Evolutionary conservation across 2,329 filamentous ascomycete species (phyloP), one percentile per base, ranked within the genome.

Genomic region (Trichoderma brevicompactum): DNA sequence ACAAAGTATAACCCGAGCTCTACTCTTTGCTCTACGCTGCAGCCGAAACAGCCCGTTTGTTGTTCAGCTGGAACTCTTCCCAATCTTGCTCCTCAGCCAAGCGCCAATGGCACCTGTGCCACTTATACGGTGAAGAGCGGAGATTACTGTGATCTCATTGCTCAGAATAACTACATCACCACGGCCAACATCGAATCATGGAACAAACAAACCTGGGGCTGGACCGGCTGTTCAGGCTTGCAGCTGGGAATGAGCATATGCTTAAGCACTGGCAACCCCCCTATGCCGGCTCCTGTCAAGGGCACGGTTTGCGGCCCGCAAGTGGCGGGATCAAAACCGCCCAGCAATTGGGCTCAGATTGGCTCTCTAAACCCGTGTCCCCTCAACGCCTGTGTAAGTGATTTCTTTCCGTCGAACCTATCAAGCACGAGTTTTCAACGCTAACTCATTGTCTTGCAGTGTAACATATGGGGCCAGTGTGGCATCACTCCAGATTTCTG

Each of bases 401-500:
- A 28, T 28, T 28, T 28, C 23, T 28, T 28, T 28, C 23, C 23
- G 23, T 28, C 23, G 5, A 3, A 5, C 23, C 23, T 28, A 28
- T 2, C 5, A 3, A 28, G 23, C 23, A 28, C 5, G 23, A 3
- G 23, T 5, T 28, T 28, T 28, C 23, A 28, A 28, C 5, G 23
- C 23, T 28, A 5, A 28, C 23, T 28, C 5, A 2, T 3, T 28
- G 23, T 28, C 23, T 28, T 28, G 23, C 5, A 28, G 23, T 74
- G 74, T 66, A 69, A 79, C 64, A 72, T 74, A 44, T 80, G 76
- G 74, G 80, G 79, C 5, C 71, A 77, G 17, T 82, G 81, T 50
- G 80, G 80, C n/a, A 75, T 73, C 6, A 78, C 77, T 0, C 59
- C 63, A 0, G 78, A 78, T 7, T 81, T 80, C 67, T 82, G 79